Percentiles rank a stretch among this genome's conserved stretches.
These are phyloP conservation scores for Lippia alba DNA, from an alignment of 305 asterid genomes.

Conservation along the genomic window DNA sequence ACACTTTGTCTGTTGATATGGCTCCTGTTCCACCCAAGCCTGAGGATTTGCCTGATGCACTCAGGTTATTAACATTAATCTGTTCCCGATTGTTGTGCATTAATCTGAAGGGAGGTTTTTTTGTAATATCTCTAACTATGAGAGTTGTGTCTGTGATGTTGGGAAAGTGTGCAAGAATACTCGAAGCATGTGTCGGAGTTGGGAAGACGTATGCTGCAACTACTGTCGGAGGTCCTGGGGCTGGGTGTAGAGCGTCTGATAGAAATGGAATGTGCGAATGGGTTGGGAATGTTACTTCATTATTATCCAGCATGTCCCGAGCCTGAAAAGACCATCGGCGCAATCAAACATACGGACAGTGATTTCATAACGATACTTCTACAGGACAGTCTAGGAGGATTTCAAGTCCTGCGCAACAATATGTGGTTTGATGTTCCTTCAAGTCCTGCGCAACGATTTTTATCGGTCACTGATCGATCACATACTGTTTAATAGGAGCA, in stretches of 20 bases:
- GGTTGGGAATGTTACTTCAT: constrained; percentile 40
- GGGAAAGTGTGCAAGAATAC: constrained; percentile 39
- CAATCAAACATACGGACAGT: constrained; percentile 44
- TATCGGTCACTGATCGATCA: too few relatives aligned
- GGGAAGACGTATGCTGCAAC: constrained; percentile 33
- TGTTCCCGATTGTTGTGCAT: too few relatives aligned
- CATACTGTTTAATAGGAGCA: too few relatives aligned
- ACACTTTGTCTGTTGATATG: constrained; percentile 24
- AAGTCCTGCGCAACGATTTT: too few relatives aligned
- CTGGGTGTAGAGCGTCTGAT: constrained; percentile 32
- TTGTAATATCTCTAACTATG: too few relatives aligned
- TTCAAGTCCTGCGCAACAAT: constrained; percentile 44
- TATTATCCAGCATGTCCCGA: constrained; percentile 53
- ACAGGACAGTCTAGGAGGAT: constrained; percentile 47
- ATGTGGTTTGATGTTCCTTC: constrained; percentile 51
- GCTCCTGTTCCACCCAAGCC: constrained; percentile 45
- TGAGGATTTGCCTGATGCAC: constrained; percentile 46
- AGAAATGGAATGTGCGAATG: constrained; percentile 45
- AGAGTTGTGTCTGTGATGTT: too few relatives aligned
- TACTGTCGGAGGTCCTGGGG: constrained; percentile 47
- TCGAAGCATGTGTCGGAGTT: constrained; percentile 30
- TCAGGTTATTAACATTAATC: constrained; percentile 34
- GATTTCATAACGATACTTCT: constrained; percentile 45
- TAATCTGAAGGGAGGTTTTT: too few relatives aligned
- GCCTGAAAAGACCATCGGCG: constrained; percentile 47